Evolutionary conservation across 2,329 filamentous ascomycete genomes (phyloP).

Genomic region (Colletotrichum plurivorum): DNA sequence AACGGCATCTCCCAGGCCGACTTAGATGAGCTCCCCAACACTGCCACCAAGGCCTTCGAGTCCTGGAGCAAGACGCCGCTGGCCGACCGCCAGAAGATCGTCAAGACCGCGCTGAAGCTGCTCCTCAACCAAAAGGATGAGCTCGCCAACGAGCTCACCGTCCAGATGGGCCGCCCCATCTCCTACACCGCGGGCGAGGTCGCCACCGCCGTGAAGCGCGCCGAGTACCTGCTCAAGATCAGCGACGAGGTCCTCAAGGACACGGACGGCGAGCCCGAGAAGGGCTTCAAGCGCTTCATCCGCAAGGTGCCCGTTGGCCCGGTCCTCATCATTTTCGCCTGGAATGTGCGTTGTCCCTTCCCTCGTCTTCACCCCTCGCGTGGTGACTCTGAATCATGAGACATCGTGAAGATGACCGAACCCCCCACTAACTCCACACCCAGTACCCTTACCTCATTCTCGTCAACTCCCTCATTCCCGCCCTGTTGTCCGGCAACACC

Average conservation of each 20-base stretch:
- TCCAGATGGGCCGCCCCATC: conserved; percentile 96
- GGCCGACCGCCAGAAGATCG: conserved; percentile 81
- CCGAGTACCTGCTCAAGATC: conserved; percentile 88
- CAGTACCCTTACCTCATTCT: conserved; percentile 96
- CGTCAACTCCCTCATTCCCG: conserved; percentile 92
- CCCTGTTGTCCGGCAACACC: conserved; percentile 89
- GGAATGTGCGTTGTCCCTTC: conserved; percentile 79
- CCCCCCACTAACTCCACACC: conserved; percentile 35
- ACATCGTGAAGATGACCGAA: neutral
- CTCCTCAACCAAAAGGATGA: conserved; percentile 82
- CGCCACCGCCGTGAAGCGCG: conserved; percentile 85
- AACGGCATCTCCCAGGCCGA: conserved; percentile 80
- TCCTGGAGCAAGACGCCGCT: conserved; percentile 83
- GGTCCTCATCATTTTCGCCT: conserved; percentile 91
- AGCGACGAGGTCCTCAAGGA: conserved; percentile 84
- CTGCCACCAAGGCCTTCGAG: conserved; percentile 81
- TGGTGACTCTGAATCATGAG: neutral
- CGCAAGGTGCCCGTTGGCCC: conserved; percentile 90
- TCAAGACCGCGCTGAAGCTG: conserved; percentile 82
- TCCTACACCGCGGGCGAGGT: conserved; percentile 88
- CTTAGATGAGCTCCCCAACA: conserved; percentile 78
- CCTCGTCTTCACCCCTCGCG: neutral
- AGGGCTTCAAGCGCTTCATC: conserved; percentile 92
- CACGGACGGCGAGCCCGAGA: conserved; percentile 85
- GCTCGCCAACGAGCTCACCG: conserved; percentile 86